phyloP scores from a whole-genome alignment of 1,284 basidiomycete species.

The Leccinum pachyderme region DNA sequence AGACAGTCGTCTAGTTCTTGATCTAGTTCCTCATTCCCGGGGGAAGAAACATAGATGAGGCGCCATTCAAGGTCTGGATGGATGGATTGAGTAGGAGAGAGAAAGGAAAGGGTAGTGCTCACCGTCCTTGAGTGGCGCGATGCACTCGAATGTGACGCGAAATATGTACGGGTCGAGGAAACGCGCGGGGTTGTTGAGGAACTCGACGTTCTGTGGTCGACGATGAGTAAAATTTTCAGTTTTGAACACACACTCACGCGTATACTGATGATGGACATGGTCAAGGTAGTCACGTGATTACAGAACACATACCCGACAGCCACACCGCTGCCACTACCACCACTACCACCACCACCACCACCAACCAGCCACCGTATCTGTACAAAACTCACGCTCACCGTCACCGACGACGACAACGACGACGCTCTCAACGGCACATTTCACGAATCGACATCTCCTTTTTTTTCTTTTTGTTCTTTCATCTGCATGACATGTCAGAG shows the following conservation, averaged over 20 bases:
- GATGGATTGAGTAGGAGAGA: not conserved
- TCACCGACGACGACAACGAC: slow-evolving; percentile 16
- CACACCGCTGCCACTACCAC: too few relatives aligned
- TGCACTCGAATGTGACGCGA: slow-evolving; percentile 97
- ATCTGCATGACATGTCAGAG: slow-evolving; percentile 20
- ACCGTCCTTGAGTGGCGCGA: slow-evolving; percentile 91
- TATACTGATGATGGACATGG: slow-evolving; percentile 71
- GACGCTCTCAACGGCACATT: not conserved
- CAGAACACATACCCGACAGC: too few relatives aligned
- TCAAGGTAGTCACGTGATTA: slow-evolving; percentile 16
- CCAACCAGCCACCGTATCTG: slow-evolving; percentile 1
- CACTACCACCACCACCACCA: not conserved
- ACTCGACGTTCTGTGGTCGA: slow-evolving; percentile 67
- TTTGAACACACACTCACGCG: slow-evolving; percentile 38
- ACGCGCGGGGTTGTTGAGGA: slow-evolving; percentile 90
- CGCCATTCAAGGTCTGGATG: slow-evolving; percentile 92
- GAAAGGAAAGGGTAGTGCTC: not conserved
- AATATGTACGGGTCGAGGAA: slow-evolving; percentile 93
- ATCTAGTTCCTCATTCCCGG: slow-evolving; percentile 88
- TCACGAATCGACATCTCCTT: slow-evolving; percentile 6
- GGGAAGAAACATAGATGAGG: slow-evolving; percentile 95
- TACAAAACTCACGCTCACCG: slow-evolving; percentile 6
- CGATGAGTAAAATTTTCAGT: not conserved
- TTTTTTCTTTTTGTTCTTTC: slow-evolving; percentile 1
- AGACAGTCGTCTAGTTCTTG: slow-evolving; percentile 96